Percentiles rank a stretch among this genome's conserved stretches.
These are phyloP conservation scores for Populus nigra DNA, from an alignment of 345 rosid species.

Conservation along the genomic window DNA sequence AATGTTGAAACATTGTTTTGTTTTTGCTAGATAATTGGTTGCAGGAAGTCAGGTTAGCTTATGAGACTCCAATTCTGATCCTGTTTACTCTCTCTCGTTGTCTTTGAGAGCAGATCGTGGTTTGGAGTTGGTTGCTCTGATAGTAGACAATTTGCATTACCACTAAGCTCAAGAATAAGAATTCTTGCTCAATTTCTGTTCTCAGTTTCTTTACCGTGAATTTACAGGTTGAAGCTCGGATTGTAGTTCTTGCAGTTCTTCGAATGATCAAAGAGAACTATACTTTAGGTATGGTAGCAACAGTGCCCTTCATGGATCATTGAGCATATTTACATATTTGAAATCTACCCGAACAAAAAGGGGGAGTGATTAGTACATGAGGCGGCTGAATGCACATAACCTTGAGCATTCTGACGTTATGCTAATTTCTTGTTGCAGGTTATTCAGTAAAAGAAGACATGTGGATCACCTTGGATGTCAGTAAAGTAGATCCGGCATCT, in stretches of 20 bases:
- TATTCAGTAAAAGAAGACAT: constrained; percentile 60
- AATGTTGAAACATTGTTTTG: background rate
- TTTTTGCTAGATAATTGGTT: background rate
- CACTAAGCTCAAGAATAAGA: background rate
- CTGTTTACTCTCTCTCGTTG: background rate
- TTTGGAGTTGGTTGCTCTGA: background rate
- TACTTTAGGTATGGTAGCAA: constrained; percentile 39
- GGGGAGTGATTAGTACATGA: background rate
- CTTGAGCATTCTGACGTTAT: constrained; percentile 9
- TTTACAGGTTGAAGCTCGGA: constrained; percentile 85
- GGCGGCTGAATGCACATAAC: too few relatives aligned
- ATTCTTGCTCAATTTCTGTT: background rate
- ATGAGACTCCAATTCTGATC: background rate
- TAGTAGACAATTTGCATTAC: background rate
- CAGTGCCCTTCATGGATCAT: background rate
- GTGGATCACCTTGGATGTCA: constrained; percentile 60
- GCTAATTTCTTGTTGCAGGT: constrained; percentile 47
- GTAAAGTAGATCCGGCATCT: constrained; percentile 27
- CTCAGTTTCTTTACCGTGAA: constrained; percentile 16
- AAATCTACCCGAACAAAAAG: background rate
- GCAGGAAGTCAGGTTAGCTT: background rate
- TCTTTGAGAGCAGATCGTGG: background rate
- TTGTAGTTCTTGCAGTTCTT: constrained; percentile 82
- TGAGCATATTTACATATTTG: background rate
- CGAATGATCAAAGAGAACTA: constrained; percentile 87